Percentiles rank a stretch among this genome's conserved stretches.
phyloP scores from a whole-genome alignment of 2,329 filamentous ascomycete species.

The Penicillium concentricum region DNA sequence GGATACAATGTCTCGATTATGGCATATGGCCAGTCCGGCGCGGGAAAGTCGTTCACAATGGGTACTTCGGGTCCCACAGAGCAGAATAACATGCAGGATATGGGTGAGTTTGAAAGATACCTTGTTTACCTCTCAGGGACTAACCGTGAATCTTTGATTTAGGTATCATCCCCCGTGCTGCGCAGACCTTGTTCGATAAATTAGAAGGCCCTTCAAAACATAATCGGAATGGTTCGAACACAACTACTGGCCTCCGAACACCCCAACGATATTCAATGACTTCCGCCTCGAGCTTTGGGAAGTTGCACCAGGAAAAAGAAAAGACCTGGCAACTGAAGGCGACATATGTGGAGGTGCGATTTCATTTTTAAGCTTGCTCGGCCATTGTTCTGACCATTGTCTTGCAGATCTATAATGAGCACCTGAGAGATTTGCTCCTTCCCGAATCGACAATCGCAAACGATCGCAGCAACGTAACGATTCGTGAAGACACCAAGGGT shows the following conservation, averaged over 20 bases:
- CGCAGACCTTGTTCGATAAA: constrained; percentile 81
- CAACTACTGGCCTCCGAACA: constrained; percentile 70
- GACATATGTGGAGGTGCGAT: constrained; percentile 72
- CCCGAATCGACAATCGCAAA: constrained; percentile 67
- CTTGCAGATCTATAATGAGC: constrained; percentile 89
- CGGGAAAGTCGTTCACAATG: constrained; percentile 99
- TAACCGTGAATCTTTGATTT: constrained; percentile 8
- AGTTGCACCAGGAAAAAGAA: constrained; percentile 63
- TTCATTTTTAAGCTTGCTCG: too few relatives aligned
- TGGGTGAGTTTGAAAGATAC: constrained; percentile 63
- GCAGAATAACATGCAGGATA: constrained; percentile 66
- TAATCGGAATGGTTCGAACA: constrained; percentile 66
- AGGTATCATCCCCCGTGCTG: constrained; percentile 96
- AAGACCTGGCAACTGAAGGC: constrained; percentile 90
- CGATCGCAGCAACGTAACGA: constrained; percentile 79
- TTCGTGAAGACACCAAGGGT: constrained; percentile 90
- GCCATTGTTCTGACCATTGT: constrained; percentile 5
- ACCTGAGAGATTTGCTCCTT: constrained; percentile 83
- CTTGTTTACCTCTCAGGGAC: background rate
- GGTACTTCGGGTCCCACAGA: constrained; percentile 85
- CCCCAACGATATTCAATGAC: constrained; percentile 74
- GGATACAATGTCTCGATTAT: constrained; percentile 98
- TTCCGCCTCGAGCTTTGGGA: constrained; percentile 50
- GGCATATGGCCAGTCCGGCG: constrained; percentile 95
- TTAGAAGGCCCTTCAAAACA: constrained; percentile 60